phyloP scores from a whole-genome alignment of 2,329 filamentous ascomycete species.

The Monosporascus sp. region DNA sequence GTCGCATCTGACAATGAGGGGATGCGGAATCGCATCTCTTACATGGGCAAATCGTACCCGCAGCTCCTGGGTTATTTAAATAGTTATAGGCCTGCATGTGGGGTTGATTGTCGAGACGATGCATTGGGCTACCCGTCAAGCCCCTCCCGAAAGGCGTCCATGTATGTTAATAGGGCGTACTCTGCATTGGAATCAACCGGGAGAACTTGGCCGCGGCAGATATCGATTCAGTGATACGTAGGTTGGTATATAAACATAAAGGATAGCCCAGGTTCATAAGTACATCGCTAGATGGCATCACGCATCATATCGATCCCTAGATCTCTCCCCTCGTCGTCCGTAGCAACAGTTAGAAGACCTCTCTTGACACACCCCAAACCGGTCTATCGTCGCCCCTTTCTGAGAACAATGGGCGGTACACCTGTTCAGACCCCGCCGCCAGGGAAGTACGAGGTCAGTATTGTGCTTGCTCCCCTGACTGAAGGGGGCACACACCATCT shows the following conservation, averaged over 20 bases:
- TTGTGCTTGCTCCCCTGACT: background rate
- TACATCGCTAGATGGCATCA: background rate
- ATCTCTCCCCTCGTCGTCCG: background rate
- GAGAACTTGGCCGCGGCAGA: background rate
- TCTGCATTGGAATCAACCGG: background rate
- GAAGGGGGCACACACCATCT: too few relatives aligned
- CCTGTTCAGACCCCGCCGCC: slow-evolving; percentile 15
- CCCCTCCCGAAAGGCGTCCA: too few relatives aligned
- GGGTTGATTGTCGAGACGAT: too few relatives aligned
- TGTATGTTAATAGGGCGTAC: too few relatives aligned
- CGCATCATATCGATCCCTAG: background rate
- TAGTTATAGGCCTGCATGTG: too few relatives aligned
- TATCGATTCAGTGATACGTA: background rate
- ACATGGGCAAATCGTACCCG: too few relatives aligned
- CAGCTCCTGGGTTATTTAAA: too few relatives aligned
- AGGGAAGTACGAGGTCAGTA: slow-evolving; percentile 14
- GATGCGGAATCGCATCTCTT: too few relatives aligned
- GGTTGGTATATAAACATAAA: too few relatives aligned
- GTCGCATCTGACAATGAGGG: too few relatives aligned
- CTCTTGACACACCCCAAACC: background rate
- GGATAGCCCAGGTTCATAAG: too few relatives aligned
- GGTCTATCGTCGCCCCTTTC: background rate
- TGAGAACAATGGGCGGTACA: slow-evolving; percentile 14
- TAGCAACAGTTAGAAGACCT: background rate
- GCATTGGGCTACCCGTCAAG: too few relatives aligned